These are phyloP conservation scores for Penicillium digitatum DNA, from an alignment of 2,329 filamentous ascomycete genomes.

Conservation along the genomic window DNA sequence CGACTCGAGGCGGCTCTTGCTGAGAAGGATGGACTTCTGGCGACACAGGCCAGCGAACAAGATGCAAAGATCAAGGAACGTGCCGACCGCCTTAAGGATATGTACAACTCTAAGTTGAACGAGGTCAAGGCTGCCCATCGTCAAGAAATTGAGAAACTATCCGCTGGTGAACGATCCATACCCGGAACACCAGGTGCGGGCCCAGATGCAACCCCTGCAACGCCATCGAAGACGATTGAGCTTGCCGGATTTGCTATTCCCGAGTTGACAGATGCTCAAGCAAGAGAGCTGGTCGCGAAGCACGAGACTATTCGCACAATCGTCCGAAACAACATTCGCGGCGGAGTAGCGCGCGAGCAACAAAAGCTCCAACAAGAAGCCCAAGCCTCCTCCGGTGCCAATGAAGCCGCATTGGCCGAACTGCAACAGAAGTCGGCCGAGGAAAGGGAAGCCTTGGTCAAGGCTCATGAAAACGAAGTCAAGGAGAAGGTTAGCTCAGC, in stretches of 20 bases:
- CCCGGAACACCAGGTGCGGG: conserved; percentile 22
- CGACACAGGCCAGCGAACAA: conserved; percentile 49
- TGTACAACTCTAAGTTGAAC: conserved; percentile 64
- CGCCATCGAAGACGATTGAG: conserved; percentile 32
- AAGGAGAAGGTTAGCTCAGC: conserved; percentile 58
- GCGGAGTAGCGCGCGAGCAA: conserved; percentile 39
- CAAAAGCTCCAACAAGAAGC: conserved; percentile 41
- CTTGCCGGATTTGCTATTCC: conserved; percentile 24
- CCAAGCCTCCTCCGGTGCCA: conserved; percentile 25
- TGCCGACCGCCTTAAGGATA: conserved; percentile 60
- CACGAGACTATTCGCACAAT: conserved; percentile 50
- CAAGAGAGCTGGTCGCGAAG: conserved; percentile 48
- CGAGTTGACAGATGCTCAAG: conserved; percentile 49
- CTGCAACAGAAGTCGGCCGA: conserved; percentile 39
- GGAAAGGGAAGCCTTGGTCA: conserved; percentile 42
- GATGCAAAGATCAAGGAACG: conserved; percentile 49
- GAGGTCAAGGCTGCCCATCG: conserved; percentile 52
- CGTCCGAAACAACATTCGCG: conserved; percentile 57
- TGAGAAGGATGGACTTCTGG: conserved; percentile 45
- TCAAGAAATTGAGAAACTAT: conserved; percentile 49
- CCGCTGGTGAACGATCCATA: conserved; percentile 39
- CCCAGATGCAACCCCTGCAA: conserved; percentile 25
- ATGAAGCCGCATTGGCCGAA: conserved; percentile 37
- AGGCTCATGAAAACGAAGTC: conserved; percentile 53
- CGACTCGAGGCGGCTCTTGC: conserved; percentile 50